Conservation (phyloP, 371 early-diverging fungal genomes). For the Mucor plumbeus region DNA sequence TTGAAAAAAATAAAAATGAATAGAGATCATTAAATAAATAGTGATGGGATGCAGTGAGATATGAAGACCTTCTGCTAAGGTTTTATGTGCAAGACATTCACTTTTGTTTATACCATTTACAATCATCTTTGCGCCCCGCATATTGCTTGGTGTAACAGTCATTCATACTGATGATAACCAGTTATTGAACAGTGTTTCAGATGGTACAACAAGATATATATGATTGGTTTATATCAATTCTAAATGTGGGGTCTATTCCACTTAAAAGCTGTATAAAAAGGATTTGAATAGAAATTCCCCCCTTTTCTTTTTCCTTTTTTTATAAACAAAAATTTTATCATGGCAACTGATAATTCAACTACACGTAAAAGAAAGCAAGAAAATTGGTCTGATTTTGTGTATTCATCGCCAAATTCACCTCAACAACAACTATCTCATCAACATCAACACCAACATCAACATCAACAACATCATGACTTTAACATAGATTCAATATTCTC, state of each 20-base stretch:
- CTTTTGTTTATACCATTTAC: background rate
- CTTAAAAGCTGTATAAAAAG: constrained; percentile 5
- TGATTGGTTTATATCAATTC: constrained; percentile 13
- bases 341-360: constrained; percentile 35
- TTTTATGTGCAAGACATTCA: background rate
- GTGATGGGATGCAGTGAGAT: no score
- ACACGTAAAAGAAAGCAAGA: constrained; percentile 31
- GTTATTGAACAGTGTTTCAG: constrained; percentile 13
- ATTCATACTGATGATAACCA: background rate
- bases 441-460: constrained; percentile 12
- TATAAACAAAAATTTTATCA: background rate
- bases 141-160: background rate
- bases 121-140: constrained; percentile 6
- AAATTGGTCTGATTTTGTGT: constrained; percentile 36
- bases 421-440: constrained; percentile 17
- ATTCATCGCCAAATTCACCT: constrained; percentile 37
- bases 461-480: constrained; percentile 8
- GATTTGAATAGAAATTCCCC: background rate
- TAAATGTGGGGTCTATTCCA: constrained; percentile 14
- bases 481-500: constrained; percentile 1
- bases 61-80: no score
- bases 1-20: background rate
- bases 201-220: constrained; percentile 7
- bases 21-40: background rate
- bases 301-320: constrained; percentile 14